Percentiles rank a stretch among this genome's conserved stretches.
Conservation (phyloP, 148 eudicot species). For the Hydrangea macrophylla region DNA sequence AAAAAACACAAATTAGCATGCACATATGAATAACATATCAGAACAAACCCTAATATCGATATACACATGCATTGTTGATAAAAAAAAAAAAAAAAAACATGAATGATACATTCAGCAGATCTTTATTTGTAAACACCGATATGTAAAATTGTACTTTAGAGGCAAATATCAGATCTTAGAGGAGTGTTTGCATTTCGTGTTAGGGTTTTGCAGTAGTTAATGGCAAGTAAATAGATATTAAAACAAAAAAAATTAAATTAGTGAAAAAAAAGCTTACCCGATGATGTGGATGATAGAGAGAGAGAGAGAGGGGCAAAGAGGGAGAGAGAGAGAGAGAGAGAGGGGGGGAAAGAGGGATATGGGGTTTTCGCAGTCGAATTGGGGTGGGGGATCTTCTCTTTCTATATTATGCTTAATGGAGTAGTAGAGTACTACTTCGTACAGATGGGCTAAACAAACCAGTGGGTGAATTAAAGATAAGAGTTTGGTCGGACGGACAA, state of each 20-base stretch:
- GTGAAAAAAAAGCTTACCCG: constrained; percentile 12
- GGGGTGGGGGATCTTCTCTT: background rate
- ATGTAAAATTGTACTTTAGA: background rate
- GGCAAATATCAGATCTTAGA: constrained; percentile 7
- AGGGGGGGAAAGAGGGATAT: too few relatives aligned
- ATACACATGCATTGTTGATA: background rate
- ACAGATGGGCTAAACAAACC: too few relatives aligned
- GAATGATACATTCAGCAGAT: background rate
- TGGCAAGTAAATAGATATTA: background rate
- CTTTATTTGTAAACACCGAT: too few relatives aligned
- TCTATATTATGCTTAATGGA: background rate
- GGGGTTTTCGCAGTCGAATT: constrained; percentile 7
- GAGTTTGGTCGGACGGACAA: constrained; percentile 12
- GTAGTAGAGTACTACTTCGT: background rate
- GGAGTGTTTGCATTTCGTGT: background rate
- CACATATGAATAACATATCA: background rate
- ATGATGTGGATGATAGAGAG: background rate
- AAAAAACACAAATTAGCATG: background rate
- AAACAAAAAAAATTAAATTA: background rate
- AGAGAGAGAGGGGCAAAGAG: background rate
- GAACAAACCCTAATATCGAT: background rate
- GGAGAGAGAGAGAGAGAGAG: constrained; percentile 7
- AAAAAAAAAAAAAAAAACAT: background rate
- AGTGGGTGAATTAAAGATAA: constrained; percentile 1
- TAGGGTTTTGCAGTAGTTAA: constrained; percentile 14